Conservation (phyloP, 768 basidiomycete species). For the Neoboletus brunneissimus region DNA sequence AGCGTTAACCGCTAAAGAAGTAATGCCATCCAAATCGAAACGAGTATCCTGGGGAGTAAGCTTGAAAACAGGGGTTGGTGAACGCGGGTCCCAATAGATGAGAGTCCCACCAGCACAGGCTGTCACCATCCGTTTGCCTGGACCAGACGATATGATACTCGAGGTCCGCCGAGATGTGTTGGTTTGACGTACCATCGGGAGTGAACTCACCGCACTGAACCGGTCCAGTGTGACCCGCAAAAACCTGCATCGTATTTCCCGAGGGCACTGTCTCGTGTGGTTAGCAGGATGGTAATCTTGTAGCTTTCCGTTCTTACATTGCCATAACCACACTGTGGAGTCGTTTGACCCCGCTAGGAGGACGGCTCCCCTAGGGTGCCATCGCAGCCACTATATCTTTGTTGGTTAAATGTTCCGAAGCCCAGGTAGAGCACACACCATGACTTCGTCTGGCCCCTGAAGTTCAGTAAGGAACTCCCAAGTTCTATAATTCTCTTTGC, state of each 20-base stretch:
- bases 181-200: constrained; percentile 64
- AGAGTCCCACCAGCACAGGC: constrained; percentile 79
- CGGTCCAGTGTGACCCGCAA: constrained; percentile 83
- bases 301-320: constrained; percentile 55
- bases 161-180: background rate
- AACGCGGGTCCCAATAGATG: constrained; percentile 90
- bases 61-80: constrained; percentile 76
- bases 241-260: constrained; percentile 94
- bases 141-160: constrained; percentile 3
- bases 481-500: constrained; percentile 63
- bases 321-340: constrained; percentile 95
- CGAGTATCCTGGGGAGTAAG: constrained; percentile 66
- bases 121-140: constrained; percentile 87
- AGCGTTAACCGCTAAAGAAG: constrained; percentile 79
- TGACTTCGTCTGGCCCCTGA: constrained; percentile 93
- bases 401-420: background rate
- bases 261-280: constrained; percentile 67
- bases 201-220: constrained; percentile 90
- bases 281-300: background rate
- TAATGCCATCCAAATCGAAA: constrained; percentile 81
- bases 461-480: constrained; percentile 97
- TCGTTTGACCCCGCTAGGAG: constrained; percentile 92
- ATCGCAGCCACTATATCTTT: constrained; percentile 72
- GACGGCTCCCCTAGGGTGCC: constrained; percentile 93
- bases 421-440: constrained; percentile 52